These are phyloP conservation scores for Chaetoceros muelleri DNA, from an alignment of 108 stramenopile genomes.

Conservation along the genomic window DNA sequence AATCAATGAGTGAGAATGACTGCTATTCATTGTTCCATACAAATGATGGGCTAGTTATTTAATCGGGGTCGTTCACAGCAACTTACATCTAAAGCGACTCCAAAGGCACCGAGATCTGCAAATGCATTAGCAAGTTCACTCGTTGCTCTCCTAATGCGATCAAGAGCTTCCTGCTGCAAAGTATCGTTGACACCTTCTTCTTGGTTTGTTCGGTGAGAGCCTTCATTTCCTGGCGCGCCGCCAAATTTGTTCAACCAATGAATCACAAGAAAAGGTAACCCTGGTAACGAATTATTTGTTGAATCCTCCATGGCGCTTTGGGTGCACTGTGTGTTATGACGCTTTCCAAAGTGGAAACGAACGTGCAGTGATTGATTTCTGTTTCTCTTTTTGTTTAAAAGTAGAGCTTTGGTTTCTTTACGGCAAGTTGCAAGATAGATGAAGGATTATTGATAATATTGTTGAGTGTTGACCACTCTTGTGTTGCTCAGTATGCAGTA, in stretches of 20 bases:
- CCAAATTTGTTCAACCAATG: slow-evolving; percentile 60
- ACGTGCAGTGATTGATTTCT: too few species aligned
- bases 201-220: background rate
- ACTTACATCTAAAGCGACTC: slow-evolving; percentile 30
- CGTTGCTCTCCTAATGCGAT: slow-evolving; percentile 39
- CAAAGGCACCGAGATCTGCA: slow-evolving; percentile 58
- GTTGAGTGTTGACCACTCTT: too few species aligned
- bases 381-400: too few species aligned
- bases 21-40: background rate
- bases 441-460: too few species aligned
- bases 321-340: too few species aligned
- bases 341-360: too few species aligned
- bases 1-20: background rate
- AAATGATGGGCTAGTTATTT: background rate
- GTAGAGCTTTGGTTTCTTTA: too few species aligned
- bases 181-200: slow-evolving; percentile 2
- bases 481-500: too few species aligned
- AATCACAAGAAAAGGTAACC: slow-evolving; percentile 70
- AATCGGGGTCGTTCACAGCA: background rate
- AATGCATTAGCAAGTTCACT: slow-evolving; percentile 62
- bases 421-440: too few species aligned
- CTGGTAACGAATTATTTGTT: slow-evolving; percentile 16
- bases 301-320: too few species aligned
- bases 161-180: slow-evolving; percentile 23
- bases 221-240: slow-evolving; percentile 7